Conservation (phyloP, 192 early-diverging fungal species). For the Coemansia sp. region DNA sequence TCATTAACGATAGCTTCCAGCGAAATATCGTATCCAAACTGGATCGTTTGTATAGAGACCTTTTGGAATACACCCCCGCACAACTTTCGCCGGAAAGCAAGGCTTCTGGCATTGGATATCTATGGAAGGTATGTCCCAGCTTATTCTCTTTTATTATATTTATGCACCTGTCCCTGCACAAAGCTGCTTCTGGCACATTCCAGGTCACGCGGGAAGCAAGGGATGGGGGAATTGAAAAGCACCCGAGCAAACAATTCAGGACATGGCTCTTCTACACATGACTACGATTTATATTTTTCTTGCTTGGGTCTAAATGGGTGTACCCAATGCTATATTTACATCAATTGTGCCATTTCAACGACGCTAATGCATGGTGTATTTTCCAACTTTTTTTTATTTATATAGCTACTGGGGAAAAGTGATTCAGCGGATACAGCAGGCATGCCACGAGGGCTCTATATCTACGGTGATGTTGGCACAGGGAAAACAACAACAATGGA, state of each 20-base stretch:
- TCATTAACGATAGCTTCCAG: slow-evolving; percentile 71
- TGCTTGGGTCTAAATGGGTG: too few relatives aligned
- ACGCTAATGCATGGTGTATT: not conserved
- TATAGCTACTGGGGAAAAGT: slow-evolving; percentile 26
- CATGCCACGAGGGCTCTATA: slow-evolving; percentile 44
- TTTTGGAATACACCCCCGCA: slow-evolving; percentile 60
- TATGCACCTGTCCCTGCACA: not conserved
- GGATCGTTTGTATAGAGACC: slow-evolving; percentile 64
- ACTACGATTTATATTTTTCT: too few relatives aligned
- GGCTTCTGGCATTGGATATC: slow-evolving; percentile 11
- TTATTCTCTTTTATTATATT: not conserved
- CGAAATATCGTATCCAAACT: slow-evolving; percentile 62
- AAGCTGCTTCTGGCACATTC: not conserved
- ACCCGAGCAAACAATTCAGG: not conserved
- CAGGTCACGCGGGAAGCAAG: not conserved
- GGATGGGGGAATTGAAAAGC: too few relatives aligned
- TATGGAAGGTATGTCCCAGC: slow-evolving; percentile 43
- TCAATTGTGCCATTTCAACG: not conserved
- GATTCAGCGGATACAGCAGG: not conserved
- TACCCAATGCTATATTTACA: not conserved
- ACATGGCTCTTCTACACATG: not conserved
- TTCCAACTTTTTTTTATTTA: not conserved
- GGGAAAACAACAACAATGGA: slow-evolving; percentile 98
- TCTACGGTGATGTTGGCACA: slow-evolving; percentile 77
- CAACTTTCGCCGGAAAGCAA: slow-evolving; percentile 6